phyloP scores from a whole-genome alignment of 805 yeast species.

The Ogataea nonfermentans region DNA sequence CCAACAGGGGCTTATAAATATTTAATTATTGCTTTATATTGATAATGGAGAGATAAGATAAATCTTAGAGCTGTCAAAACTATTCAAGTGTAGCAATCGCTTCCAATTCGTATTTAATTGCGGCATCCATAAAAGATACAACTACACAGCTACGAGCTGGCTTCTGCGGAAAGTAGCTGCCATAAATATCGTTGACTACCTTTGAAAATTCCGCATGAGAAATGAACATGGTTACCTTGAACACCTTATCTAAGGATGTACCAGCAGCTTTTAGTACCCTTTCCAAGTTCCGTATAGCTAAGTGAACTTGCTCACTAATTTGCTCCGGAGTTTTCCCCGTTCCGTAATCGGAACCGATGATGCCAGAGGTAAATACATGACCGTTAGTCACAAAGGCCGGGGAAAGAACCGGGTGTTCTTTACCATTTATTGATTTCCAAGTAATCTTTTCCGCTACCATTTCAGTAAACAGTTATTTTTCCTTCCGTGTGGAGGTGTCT shows the following conservation, averaged over 20 bases:
- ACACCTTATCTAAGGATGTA: slow-evolving; percentile 42
- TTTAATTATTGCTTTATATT: background rate
- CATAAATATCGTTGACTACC: slow-evolving; percentile 45
- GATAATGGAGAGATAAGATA: background rate
- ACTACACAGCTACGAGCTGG: slow-evolving; percentile 57
- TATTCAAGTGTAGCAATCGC: slow-evolving; percentile 29
- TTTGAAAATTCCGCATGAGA: slow-evolving; percentile 43
- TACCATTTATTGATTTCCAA: slow-evolving; percentile 36
- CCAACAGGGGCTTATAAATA: background rate
- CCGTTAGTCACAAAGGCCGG: slow-evolving; percentile 24
- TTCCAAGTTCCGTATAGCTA: slow-evolving; percentile 44
- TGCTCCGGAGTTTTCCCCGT: slow-evolving; percentile 42
- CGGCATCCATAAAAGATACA: slow-evolving; percentile 49
- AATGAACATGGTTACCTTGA: slow-evolving; percentile 51
- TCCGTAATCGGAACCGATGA: slow-evolving; percentile 29
- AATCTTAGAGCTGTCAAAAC: background rate
- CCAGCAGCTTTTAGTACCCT: slow-evolving; percentile 43
- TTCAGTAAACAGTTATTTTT: too few species aligned
- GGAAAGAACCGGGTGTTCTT: slow-evolving; percentile 29
- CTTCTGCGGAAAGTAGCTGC: slow-evolving; percentile 43
- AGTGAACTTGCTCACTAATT: slow-evolving; percentile 44
- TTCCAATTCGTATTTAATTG: slow-evolving; percentile 49
- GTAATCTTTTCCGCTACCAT: slow-evolving; percentile 31
- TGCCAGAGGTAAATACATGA: slow-evolving; percentile 29
- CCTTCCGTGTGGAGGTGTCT: too few species aligned